phyloP scores from a whole-genome alignment of 2,329 filamentous ascomycete genomes.

The Ophiostoma sp. region DNA sequence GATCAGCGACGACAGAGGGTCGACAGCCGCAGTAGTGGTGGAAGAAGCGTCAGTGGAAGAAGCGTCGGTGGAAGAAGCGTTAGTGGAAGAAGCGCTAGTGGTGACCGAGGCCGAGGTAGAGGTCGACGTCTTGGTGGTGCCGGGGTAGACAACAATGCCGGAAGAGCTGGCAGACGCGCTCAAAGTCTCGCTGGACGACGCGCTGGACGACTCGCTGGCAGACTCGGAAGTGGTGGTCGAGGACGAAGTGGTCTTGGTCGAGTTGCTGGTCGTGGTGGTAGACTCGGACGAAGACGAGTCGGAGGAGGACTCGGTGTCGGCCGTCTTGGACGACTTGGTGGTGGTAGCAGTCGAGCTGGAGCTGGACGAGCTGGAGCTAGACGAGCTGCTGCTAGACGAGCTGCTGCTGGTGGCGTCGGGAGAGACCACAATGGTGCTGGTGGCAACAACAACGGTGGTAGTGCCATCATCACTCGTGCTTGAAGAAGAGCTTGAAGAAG shows the following conservation, averaged over 20 bases:
- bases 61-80: no score
- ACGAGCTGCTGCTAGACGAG: slow-evolving; percentile 1
- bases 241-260: neutral
- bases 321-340: neutral
- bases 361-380: slow-evolving; percentile 6
- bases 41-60: neutral
- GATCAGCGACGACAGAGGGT: slow-evolving; percentile 1
- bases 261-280: neutral
- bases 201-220: neutral
- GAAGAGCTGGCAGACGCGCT: slow-evolving; percentile 1
- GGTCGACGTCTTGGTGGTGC: slow-evolving; percentile 9
- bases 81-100: neutral
- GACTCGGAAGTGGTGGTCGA: slow-evolving; percentile 11
- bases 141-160: slow-evolving; percentile 7
- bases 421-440: neutral
- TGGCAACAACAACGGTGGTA: neutral
- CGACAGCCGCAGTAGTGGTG: neutral
- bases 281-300: slow-evolving; percentile 15
- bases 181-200: neutral
- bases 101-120: neutral
- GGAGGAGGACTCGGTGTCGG: slow-evolving; percentile 20
- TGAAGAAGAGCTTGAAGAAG: no score
- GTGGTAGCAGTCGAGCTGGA: neutral
- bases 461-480: neutral
- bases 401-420: neutral